A percentile compares a stretch with the other conserved stretches of the same genome.
phyloP scores from a whole-genome alignment of 306 rosid species.

The Fagus crenata region DNA sequence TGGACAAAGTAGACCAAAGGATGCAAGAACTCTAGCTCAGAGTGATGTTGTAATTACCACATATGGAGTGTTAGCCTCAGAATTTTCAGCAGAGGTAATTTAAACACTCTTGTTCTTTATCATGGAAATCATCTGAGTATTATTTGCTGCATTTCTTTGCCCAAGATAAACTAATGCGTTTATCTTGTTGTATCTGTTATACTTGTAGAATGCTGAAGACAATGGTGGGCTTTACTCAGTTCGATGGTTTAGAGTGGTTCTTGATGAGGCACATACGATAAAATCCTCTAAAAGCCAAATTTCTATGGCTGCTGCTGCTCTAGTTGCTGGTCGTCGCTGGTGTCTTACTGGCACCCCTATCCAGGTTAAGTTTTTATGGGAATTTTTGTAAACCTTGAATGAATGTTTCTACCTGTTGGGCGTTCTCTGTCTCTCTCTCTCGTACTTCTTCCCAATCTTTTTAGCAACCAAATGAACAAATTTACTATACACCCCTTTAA shows the following conservation, averaged over 20 bases:
- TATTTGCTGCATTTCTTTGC: constrained; percentile 24
- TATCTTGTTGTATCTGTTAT: constrained; percentile 15
- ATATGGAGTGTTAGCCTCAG: constrained; percentile 86
- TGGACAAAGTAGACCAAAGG: constrained; percentile 88
- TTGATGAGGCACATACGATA: constrained; percentile 93
- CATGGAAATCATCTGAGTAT: constrained; percentile 10
- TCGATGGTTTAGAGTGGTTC: constrained; percentile 93
- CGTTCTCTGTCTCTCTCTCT: neutral
- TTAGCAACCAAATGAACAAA: neutral
- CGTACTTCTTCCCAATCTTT: neutral
- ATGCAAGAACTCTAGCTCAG: constrained; percentile 71
- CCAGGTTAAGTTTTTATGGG: constrained; percentile 51
- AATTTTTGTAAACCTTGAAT: constrained; percentile 5
- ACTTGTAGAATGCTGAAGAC: constrained; percentile 64
- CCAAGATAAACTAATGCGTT: constrained; percentile 20
- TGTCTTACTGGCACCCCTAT: constrained; percentile 98
- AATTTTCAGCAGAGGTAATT: constrained; percentile 75
- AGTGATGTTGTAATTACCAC: constrained; percentile 83
- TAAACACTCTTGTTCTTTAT: constrained; percentile 27
- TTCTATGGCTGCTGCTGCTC: constrained; percentile 73
- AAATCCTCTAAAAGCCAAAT: constrained; percentile 93
- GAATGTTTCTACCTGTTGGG: neutral
- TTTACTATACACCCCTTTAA: neutral
- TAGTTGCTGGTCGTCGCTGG: constrained; percentile 90
- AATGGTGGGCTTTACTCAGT: constrained; percentile 78